Evolutionary conservation across 2,329 filamentous ascomycete genomes (phyloP).

Genomic region (Colletotrichum noveboracense): DNA sequence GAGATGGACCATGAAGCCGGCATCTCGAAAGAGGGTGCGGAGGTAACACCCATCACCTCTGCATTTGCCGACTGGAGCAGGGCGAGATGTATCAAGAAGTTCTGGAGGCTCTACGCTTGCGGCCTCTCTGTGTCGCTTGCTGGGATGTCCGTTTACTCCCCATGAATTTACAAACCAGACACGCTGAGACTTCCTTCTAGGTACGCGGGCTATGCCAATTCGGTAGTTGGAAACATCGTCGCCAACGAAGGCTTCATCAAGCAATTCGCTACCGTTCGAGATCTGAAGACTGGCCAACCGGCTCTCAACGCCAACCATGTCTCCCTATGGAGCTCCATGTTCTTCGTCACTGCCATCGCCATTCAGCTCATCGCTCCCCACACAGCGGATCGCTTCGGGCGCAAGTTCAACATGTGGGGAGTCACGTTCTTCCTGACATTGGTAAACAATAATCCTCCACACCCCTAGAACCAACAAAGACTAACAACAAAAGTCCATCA

Average conservation of each 20-base stretch:
- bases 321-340: neutral
- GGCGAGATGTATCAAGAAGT: neutral
- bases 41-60: neutral
- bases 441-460: neutral
- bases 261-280: constrained; percentile 1
- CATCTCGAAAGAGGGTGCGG: neutral
- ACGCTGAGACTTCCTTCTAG: neutral
- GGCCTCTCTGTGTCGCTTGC: neutral
- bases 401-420: neutral
- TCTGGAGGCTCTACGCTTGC: constrained; percentile 1
- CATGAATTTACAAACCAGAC: neutral
- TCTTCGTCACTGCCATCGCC: neutral
- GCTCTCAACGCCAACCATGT: neutral
- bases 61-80: neutral
- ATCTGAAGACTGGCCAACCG: neutral
- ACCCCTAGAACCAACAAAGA: neutral
- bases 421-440: neutral
- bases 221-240: neutral
- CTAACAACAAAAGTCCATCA: neutral
- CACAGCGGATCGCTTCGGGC: neutral
- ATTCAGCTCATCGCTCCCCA: accelerated
- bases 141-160: neutral
- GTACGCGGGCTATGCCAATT: neutral
- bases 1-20: neutral
- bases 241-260: constrained; percentile 5